Base-by-base conservation (phyloP, 768 basidiomycete genomes). In the Suillus bovinus region DNA sequence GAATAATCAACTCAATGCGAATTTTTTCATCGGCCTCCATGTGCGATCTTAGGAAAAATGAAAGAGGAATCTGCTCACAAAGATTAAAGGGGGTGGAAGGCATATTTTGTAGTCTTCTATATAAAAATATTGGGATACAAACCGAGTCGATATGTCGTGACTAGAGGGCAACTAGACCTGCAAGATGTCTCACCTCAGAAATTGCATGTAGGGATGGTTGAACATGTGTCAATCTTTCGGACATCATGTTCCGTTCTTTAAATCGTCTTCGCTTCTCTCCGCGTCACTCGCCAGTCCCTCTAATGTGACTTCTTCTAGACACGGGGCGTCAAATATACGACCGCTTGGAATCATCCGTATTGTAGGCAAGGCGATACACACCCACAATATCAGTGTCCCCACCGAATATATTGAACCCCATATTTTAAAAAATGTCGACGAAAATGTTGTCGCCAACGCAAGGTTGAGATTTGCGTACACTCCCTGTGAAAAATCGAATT, bases 381-480 rank as follows among this genome's bases (percentile, higher is more conserved):
- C 41, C 86, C 87, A 90, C 36, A 88, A 66, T 17, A 84, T 27
- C 5, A 89, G 67, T 3, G 84, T 84, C 10, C 70, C 75, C 13
- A 76, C 74, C 0, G 85, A 80, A 65, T 86, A 87, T 1, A 84
- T 79, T 1, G 85, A 74, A 17, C 88, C 88, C 72, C 79, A 82
- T 14, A 88, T 68, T 4, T 85, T 81, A 65, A 90, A 83, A 69
- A 84, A 83, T 6, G 61, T 34, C 2, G 85, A 85, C 57, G 85
- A 79, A 63, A 89, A 80, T 8, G 77, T 77, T 20, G 67, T 66
- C 5, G 78, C 80, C 0, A 90, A 76, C 24, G 77, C 74, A 24
- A 90, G 79, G 0, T 87, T 89, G 11, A 86, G 76, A 64, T 85
- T 86, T 2, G 87, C 86, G 65, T 87, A 89, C 0, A 89, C 88